These are phyloP conservation scores for Corymbia citriodora DNA, from an alignment of 441 rosid genomes.

Conservation along the genomic window DNA sequence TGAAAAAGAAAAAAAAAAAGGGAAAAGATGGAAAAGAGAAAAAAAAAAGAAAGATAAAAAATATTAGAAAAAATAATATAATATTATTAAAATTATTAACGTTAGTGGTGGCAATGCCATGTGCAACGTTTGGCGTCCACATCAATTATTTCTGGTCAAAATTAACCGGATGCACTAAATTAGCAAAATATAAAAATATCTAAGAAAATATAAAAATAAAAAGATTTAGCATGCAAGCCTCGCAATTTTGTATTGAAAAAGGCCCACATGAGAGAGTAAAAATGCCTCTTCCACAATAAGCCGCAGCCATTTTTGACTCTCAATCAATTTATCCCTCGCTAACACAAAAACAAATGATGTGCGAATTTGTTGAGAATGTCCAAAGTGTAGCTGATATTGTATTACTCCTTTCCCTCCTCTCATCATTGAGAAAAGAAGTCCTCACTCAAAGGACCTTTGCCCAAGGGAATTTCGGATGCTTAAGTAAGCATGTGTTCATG, in stretches of 20 bases:
- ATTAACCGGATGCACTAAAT: no score
- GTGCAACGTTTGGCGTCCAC: no score
- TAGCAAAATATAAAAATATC: no score
- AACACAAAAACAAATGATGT: background rate
- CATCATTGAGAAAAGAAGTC: background rate
- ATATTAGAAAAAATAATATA: no score
- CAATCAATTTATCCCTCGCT: background rate
- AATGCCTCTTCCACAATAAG: background rate
- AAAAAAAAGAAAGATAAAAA: no score
- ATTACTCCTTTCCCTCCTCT: background rate
- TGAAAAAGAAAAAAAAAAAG: no score
- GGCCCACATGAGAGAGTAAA: background rate
- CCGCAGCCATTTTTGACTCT: background rate
- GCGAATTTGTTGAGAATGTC: background rate
- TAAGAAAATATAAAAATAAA: no score
- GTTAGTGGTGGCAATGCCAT: no score
- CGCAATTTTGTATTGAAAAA: background rate
- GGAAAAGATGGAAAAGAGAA: no score
- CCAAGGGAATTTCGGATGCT: background rate
- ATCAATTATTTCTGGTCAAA: no score
- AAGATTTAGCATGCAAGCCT: background rate
- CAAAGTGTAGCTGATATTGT: background rate
- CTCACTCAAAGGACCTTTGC: background rate
- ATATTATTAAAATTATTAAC: no score
- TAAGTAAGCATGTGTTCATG: background rate